phyloP scores from a whole-genome alignment of 805 yeast species.

The Candida taoyuanica region DNA sequence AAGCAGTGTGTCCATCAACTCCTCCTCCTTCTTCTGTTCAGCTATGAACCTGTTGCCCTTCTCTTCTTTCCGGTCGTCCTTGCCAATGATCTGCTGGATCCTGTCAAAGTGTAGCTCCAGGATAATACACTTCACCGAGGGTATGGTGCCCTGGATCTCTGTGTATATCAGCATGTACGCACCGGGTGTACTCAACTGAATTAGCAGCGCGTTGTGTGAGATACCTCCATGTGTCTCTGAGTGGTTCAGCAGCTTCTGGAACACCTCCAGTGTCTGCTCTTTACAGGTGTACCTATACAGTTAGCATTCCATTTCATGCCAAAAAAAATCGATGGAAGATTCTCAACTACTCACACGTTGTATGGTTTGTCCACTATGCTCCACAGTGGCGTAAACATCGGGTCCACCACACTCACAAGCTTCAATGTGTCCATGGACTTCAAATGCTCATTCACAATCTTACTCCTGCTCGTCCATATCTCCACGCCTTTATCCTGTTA shows the following conservation, averaged over 20 bases:
- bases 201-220: conserved; percentile 14
- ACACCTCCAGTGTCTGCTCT: conserved; percentile 7
- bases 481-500: conserved; percentile 16
- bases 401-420: conserved; percentile 20
- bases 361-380: conserved; percentile 26
- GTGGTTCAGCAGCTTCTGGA: conserved; percentile 18
- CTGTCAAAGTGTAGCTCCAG: conserved; percentile 15
- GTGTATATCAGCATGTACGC: conserved; percentile 20
- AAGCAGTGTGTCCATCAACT: conserved; percentile 22
- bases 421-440: conserved; percentile 4
- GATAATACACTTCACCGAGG: conserved; percentile 19
- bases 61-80: background rate
- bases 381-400: conserved; percentile 24
- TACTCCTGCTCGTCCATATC: conserved; percentile 26
- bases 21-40: conserved; percentile 24
- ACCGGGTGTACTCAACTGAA: conserved; percentile 3
- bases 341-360: conserved; percentile 24
- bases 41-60: conserved; percentile 19
- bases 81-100: conserved; percentile 7
- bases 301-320: background rate
- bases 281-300: conserved; percentile 19
- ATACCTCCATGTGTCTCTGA: conserved; percentile 12
- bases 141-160: conserved; percentile 8
- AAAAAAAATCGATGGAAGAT: too few species aligned
- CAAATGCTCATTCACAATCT: conserved; percentile 22